Evolutionary conservation across 2,329 filamentous ascomycete species (phyloP).

Genomic region (Microdochium nivale): DNA sequence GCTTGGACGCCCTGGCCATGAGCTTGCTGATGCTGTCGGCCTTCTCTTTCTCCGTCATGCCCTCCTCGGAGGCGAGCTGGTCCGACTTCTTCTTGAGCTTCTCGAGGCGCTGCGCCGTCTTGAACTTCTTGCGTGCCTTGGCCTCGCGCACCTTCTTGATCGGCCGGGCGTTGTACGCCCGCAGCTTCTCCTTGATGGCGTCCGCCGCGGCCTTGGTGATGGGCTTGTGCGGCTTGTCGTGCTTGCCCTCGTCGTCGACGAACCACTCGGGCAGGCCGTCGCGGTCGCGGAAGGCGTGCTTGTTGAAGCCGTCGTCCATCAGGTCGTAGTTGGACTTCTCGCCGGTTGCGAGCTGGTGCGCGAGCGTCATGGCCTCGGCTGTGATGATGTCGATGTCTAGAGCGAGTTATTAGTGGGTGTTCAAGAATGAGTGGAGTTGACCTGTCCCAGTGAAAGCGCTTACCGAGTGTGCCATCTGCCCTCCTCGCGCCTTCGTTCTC

Average conservation of each 20-base stretch:
- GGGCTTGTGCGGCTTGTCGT: conserved; percentile 80
- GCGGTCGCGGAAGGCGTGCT: conserved; percentile 78
- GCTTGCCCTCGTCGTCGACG: conserved; percentile 78
- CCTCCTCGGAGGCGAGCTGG: conserved; percentile 77
- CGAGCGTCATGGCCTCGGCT: conserved; percentile 97
- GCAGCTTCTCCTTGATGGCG: conserved; percentile 90
- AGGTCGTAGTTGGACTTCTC: conserved; percentile 72
- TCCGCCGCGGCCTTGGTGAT: conserved; percentile 82
- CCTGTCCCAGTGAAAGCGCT: conserved; percentile 9
- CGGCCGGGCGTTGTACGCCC: conserved; percentile 86
- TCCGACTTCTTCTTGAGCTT: conserved; percentile 98
- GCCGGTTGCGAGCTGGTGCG: conserved; percentile 82
- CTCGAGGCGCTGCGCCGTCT: conserved; percentile 82
- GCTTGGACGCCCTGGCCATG: conserved; percentile 73
- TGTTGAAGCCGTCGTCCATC: conserved; percentile 89
- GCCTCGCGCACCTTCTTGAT: conserved; percentile 99
- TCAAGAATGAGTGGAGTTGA: not conserved
- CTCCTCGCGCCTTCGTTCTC: conserved; percentile 55
- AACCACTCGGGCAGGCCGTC: conserved; percentile 98
- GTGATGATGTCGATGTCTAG: conserved; percentile 95
- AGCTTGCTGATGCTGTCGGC: conserved; percentile 73
- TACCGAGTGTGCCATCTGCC: conserved; percentile 55
- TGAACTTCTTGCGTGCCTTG: conserved; percentile 93
- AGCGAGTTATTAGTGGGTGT: conserved; percentile 9
- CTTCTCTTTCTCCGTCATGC: conserved; percentile 94